These are phyloP conservation scores for Pyrus bretschneideri DNA, from an alignment of 306 rosid genomes.

Conservation along the genomic window DNA sequence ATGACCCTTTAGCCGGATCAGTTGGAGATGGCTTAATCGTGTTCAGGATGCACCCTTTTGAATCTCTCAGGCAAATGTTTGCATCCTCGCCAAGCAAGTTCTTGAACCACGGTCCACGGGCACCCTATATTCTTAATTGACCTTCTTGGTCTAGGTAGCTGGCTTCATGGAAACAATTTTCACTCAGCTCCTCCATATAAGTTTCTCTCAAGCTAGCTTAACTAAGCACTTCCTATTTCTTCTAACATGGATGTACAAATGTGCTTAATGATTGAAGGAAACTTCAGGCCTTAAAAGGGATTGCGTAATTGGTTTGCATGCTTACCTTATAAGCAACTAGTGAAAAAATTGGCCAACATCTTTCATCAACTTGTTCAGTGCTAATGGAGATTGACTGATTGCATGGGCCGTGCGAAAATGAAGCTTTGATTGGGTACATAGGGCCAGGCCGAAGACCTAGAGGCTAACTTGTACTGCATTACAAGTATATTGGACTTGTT, in stretches of 20 bases:
- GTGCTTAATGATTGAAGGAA: neutral
- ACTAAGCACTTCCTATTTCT: neutral
- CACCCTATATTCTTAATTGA: neutral
- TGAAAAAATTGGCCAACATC: neutral
- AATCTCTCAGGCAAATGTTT: neutral
- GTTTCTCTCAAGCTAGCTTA: neutral
- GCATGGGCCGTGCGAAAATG: neutral
- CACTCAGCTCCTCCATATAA: neutral
- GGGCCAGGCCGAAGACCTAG: neutral
- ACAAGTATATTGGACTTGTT: neutral
- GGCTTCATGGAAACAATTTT: neutral
- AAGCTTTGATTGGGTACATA: neutral
- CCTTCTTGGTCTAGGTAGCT: conserved; percentile 7
- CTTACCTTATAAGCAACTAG: neutral
- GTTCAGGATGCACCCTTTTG: too few species aligned
- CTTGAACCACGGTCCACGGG: neutral
- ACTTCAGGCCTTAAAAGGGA: neutral
- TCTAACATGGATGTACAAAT: neutral
- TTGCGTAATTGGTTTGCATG: neutral
- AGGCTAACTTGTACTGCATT: neutral
- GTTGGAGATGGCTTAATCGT: too few species aligned
- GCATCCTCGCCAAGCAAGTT: neutral
- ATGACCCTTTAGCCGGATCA: too few species aligned
- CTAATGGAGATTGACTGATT: neutral
- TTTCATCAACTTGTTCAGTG: neutral